These are phyloP conservation scores for Colletotrichum sidae DNA, from an alignment of 2,329 filamentous ascomycete genomes.

Conservation along the genomic window DNA sequence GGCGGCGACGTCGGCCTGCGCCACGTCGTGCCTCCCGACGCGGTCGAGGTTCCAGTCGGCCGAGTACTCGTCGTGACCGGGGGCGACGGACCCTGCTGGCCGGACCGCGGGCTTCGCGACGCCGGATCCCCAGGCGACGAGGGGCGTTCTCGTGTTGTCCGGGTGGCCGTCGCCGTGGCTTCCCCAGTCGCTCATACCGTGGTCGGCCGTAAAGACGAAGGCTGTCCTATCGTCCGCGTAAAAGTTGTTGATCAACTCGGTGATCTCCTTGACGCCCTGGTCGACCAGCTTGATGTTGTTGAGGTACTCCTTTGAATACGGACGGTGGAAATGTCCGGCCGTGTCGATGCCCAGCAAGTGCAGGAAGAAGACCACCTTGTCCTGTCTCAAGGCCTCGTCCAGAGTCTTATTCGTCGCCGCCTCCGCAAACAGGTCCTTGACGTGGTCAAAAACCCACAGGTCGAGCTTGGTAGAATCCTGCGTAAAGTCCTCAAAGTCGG, in stretches of 20 bases:
- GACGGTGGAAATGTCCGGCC: slow-evolving; percentile 84
- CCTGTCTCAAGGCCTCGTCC: slow-evolving; percentile 77
- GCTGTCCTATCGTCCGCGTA: slow-evolving; percentile 88
- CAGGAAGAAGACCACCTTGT: slow-evolving; percentile 94
- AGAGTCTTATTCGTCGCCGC: slow-evolving; percentile 84
- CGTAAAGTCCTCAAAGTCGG: slow-evolving; percentile 92
- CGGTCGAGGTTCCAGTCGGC: slow-evolving; percentile 87
- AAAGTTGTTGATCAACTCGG: slow-evolving; percentile 84
- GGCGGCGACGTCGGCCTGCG: slow-evolving; percentile 92
- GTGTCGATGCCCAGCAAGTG: slow-evolving; percentile 95
- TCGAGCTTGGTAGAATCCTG: slow-evolving; percentile 85
- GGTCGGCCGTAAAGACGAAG: slow-evolving; percentile 96
- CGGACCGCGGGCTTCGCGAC: slow-evolving; percentile 77
- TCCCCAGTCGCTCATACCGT: slow-evolving; percentile 99
- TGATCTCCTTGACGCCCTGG: slow-evolving; percentile 86
- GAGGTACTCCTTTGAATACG: slow-evolving; percentile 95
- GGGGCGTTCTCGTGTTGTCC: slow-evolving; percentile 93
- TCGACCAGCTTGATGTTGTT: slow-evolving; percentile 96
- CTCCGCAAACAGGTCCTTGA: slow-evolving; percentile 85
- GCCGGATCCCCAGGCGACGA: slow-evolving; percentile 94
- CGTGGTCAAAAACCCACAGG: slow-evolving; percentile 94
- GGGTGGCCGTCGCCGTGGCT: slow-evolving; percentile 98
- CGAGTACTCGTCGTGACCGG: slow-evolving; percentile 92
- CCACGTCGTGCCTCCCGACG: slow-evolving; percentile 88
- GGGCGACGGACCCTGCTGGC: slow-evolving; percentile 66